phyloP scores from a whole-genome alignment of 208 protist species.

The Wallacemonas rigidus region DNA sequence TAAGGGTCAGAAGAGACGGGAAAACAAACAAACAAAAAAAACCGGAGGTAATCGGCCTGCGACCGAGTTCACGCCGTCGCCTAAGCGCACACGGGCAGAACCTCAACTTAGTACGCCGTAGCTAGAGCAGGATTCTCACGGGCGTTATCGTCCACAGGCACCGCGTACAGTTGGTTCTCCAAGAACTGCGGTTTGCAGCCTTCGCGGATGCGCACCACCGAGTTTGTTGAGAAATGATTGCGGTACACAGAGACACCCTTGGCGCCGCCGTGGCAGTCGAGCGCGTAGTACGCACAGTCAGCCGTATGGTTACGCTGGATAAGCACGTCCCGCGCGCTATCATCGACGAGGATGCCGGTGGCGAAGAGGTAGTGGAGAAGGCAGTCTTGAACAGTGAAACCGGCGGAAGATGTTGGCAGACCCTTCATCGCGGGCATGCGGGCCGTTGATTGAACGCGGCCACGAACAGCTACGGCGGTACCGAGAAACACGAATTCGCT shows the following conservation, averaged over 20 bases:
- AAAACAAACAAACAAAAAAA: no score
- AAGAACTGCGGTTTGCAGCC: slow-evolving; percentile 53
- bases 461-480: slow-evolving; percentile 40
- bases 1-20: no score
- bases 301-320: slow-evolving; percentile 50
- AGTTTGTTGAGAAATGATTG: slow-evolving; percentile 61
- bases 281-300: slow-evolving; percentile 79
- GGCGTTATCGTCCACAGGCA: slow-evolving; percentile 61
- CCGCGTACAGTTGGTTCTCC: slow-evolving; percentile 62
- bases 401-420: slow-evolving; percentile 18
- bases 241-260: slow-evolving; percentile 47
- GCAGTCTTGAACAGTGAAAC: slow-evolving; percentile 41
- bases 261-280: slow-evolving; percentile 60
- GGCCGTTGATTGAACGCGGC: slow-evolving; percentile 18
- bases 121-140: slow-evolving; percentile 68
- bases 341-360: slow-evolving; percentile 62
- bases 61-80: no score
- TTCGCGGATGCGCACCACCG: slow-evolving; percentile 62
- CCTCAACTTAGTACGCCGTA: slow-evolving; percentile 50
- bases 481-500: slow-evolving; percentile 42
- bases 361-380: slow-evolving; percentile 60
- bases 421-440: slow-evolving; percentile 15
- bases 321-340: slow-evolving; percentile 47
- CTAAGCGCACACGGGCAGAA: background rate
- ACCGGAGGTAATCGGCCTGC: no score